These are phyloP conservation scores for Astraeus odoratus DNA, from an alignment of 768 basidiomycete species.

Conservation along the genomic window DNA sequence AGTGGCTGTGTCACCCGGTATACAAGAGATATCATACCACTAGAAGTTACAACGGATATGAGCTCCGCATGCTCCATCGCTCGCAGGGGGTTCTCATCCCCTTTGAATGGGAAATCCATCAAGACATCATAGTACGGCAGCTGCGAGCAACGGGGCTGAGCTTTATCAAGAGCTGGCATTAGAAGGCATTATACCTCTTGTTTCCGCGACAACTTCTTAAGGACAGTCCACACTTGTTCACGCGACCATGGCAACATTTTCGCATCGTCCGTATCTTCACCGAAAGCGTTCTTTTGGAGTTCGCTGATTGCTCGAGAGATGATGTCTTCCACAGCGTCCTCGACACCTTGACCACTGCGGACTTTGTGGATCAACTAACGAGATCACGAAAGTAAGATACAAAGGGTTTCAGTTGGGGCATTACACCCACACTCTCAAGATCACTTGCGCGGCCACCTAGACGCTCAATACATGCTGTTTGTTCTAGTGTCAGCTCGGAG, in stretches of 20 bases:
- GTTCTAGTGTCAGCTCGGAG: slow-evolving; percentile 46
- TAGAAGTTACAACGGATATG: slow-evolving; percentile 68
- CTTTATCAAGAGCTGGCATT: slow-evolving; percentile 17
- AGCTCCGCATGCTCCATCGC: slow-evolving; percentile 87
- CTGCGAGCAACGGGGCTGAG: slow-evolving; percentile 29
- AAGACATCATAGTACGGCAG: slow-evolving; percentile 78
- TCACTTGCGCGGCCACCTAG: slow-evolving; percentile 91
- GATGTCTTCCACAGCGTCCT: slow-evolving; percentile 88
- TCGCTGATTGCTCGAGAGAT: slow-evolving; percentile 73
- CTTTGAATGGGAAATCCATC: slow-evolving; percentile 84
- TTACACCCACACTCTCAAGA: slow-evolving; percentile 62
- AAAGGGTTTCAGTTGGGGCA: neutral
- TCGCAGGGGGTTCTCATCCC: slow-evolving; percentile 74
- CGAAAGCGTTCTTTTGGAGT: slow-evolving; percentile 86
- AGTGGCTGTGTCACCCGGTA: neutral
- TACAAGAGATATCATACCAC: slow-evolving; percentile 41
- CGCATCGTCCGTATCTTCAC: slow-evolving; percentile 85
- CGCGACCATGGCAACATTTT: slow-evolving; percentile 77
- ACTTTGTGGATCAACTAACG: slow-evolving; percentile 80
- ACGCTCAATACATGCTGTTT: slow-evolving; percentile 54
- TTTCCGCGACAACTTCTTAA: slow-evolving; percentile 63
- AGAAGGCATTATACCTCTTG: slow-evolving; percentile 44
- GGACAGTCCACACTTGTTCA: slow-evolving; percentile 82
- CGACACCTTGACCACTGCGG: slow-evolving; percentile 59
- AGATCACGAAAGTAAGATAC: neutral